phyloP scores from a whole-genome alignment of 495 filamentous ascomycete genomes.

The Aspergillus kassunensis region DNA sequence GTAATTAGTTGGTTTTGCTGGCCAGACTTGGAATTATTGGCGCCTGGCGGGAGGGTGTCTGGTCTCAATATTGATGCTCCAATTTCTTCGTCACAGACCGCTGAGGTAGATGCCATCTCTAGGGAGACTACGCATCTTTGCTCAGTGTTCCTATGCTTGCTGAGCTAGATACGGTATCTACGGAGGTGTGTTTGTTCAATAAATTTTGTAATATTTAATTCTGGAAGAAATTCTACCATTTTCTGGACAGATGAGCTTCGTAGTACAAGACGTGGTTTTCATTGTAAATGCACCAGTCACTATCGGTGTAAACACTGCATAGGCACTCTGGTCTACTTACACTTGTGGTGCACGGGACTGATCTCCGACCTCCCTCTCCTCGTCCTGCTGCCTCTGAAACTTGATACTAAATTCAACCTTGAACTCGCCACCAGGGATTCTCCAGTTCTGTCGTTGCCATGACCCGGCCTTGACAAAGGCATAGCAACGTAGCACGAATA shows the following conservation, averaged over 20 bases:
- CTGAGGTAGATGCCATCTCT: conserved; percentile 6
- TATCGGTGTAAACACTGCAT: not conserved
- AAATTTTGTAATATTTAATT: conserved; percentile 19
- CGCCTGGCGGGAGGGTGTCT: conserved; percentile 29
- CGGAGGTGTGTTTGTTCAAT: too few species aligned
- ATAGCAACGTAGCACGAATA: conserved; percentile 3
- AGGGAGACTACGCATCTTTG: not conserved
- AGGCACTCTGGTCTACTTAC: not conserved
- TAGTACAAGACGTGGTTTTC: too few species aligned
- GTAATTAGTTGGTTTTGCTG: conserved; percentile 17
- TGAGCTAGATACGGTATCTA: too few species aligned
- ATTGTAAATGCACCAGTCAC: too few species aligned
- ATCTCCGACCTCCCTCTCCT: not conserved
- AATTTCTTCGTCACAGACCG: conserved; percentile 12
- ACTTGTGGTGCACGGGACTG: not conserved
- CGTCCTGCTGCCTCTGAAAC: conserved; percentile 3
- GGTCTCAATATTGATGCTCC: conserved; percentile 10
- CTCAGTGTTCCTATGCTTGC: not conserved
- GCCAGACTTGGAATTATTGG: conserved; percentile 12
- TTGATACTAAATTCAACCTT: conserved; percentile 9
- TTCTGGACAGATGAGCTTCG: too few species aligned
- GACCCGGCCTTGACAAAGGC: not conserved
- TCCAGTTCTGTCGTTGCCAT: conserved; percentile 1
- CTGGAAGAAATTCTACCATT: not conserved
- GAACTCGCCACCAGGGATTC: conserved; percentile 4